phyloP scores from a whole-genome alignment of 1,284 basidiomycete genomes.

The Cronartium quercuum region DNA sequence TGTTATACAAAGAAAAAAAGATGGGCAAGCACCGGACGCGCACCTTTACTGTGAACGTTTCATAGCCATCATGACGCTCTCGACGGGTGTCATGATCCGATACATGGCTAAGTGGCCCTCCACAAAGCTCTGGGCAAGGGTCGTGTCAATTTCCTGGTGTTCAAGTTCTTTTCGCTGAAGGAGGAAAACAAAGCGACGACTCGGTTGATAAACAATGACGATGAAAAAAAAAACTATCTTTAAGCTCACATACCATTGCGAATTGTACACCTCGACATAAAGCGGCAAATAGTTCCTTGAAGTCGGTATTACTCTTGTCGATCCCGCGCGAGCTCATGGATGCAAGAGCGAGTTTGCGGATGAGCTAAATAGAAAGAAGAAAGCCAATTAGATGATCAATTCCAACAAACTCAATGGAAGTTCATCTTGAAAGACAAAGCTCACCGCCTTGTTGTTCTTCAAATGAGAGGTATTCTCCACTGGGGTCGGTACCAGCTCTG shows the following conservation, averaged over 20 bases:
- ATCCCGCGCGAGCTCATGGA: conserved; percentile 14
- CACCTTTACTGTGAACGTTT: not conserved
- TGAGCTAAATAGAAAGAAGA: not conserved
- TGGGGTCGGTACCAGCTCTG: not conserved
- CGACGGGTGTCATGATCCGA: not conserved
- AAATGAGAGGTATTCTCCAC: not conserved
- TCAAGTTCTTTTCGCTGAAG: conserved; percentile 33
- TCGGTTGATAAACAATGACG: not conserved
- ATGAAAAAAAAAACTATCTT: not conserved
- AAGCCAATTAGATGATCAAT: no score
- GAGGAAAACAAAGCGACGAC: not conserved
- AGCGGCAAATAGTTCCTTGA: conserved; percentile 29
- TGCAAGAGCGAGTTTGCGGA: conserved; percentile 25
- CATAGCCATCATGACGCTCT: conserved; percentile 1
- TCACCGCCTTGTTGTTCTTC: not conserved
- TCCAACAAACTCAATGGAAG: not conserved
- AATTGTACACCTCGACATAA: conserved; percentile 38
- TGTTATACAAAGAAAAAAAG: no score
- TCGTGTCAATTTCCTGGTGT: conserved; percentile 9
- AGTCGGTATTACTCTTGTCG: conserved; percentile 18
- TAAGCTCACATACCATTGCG: conserved; percentile 19
- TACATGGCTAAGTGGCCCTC: conserved; percentile 38
- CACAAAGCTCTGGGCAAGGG: conserved; percentile 20
- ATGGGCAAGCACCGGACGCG: no score
- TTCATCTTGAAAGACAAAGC: not conserved